Evolutionary conservation across 2,329 filamentous ascomycete genomes (phyloP), one percentile per base, ranked within the genome.

Genomic region (Sclerotiophoma versabilis): DNA sequence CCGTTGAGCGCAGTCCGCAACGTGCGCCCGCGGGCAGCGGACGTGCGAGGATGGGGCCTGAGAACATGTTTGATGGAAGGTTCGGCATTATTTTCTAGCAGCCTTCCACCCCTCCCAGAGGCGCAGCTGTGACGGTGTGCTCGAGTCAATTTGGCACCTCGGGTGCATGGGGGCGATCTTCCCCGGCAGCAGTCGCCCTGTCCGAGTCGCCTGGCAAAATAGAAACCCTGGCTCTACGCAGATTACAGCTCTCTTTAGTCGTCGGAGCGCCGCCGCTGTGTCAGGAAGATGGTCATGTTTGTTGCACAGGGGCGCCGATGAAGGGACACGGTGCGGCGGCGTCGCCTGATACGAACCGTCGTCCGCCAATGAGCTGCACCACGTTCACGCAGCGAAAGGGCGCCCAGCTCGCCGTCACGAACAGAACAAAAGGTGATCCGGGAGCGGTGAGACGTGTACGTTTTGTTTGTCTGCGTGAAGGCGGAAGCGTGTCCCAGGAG

Each of bases 381-480:
- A 62, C 53, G 59, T 64, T 58, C 25, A 32, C 42, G 48, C 50
- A 50, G 46, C 45, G 32, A 52, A 39, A 23, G 25, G 38, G 48
- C 47, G 47, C 46, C 46, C 54, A 47, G 32, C 44, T 37, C 36
- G 22, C 49, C 44, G 48, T 59, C 42, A 57, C 29, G 27, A 49
- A 49, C 45, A 45, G 45, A 45, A 49, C 45, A 45, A 49, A 19
- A 15, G 26, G 20, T 27, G 39, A 26, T 32, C 53, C 56, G 52
- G 56, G 64, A 65, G 60, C 58, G 62, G 62, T 62, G 65, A 63
- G 64, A 62, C 55, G 49, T 45, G 46, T 32, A 30, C 45, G 49
- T 48, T 52, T 55, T 33, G 49, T 56, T 52, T 44, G 50, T 47
- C 50, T 57, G 59, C 54, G 34, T 15, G 51, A 49, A 33, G 42